Base-by-base conservation (phyloP, 2,329 filamentous ascomycete genomes). In the Huntiella bhutanensis region DNA sequence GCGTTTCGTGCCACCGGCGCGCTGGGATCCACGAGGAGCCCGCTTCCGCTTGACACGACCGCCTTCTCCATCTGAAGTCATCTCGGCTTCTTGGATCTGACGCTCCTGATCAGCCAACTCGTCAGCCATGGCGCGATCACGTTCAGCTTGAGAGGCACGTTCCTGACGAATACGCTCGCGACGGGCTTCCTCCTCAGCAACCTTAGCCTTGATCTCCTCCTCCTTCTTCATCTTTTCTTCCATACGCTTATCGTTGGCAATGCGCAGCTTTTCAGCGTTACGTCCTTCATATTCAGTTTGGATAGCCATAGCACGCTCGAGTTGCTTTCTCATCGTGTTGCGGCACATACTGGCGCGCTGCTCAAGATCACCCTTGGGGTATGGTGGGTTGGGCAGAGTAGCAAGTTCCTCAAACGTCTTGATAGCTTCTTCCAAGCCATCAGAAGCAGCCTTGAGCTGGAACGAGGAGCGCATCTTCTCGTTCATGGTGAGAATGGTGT, bases 301-400 rank as follows among this genome's bases (percentile, higher is more conserved):
- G 53, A 75, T 80, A 53, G 84, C 78, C 41, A 88, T 75, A 4
- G 83, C 81, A 55, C 86, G 78, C 56, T 92, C 84, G 10, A 98
- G 73, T 60, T 98, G 88, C 55, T 84, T 86, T 53, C 83, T 80
- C 64, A 94, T 84, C 1, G 92, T 98, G 59, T 95, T 94, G 51
- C 82, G 79, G 53, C 85, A 87, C 91, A 98, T 98, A 68, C 84
- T 93, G 38, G 91, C 88, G 57, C 92, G 85, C 62, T 92, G 84
- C 60, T 96, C 88, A 33, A 98, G 75, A 54, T 95, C 85, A 50
- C 81, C 73, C 55, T 84, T 80, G 5, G 88, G 91, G 61, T 95
- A 98, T 0, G 91, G 92, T 3, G 91, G 74, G 49, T 75, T 68
- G 1, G 74, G 72, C 50, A 75, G 68, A 32, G 67, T 63, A 3